phyloP scores from a whole-genome alignment of 179 eudicot species.

The Silene noctiflora region DNA sequence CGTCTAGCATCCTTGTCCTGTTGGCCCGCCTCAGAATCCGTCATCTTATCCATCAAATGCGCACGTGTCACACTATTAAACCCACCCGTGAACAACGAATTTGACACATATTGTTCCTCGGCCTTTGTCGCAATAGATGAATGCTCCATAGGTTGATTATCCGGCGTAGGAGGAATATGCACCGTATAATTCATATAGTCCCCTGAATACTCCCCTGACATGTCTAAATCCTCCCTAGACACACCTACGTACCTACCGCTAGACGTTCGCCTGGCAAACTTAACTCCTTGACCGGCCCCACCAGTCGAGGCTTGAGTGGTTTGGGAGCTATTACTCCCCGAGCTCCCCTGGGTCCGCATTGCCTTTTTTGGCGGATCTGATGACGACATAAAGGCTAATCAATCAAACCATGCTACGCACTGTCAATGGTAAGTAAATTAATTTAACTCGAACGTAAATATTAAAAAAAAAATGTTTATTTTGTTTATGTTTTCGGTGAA shows the following conservation, averaged over 20 bases:
- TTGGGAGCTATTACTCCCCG: constrained; percentile 23
- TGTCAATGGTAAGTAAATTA: neutral
- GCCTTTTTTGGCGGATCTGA: constrained; percentile 47
- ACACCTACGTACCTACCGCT: constrained; percentile 73
- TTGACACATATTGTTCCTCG: constrained; percentile 85
- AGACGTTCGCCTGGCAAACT: constrained; percentile 72
- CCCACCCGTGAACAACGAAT: constrained; percentile 78
- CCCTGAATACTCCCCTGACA: constrained; percentile 59
- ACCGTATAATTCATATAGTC: constrained; percentile 81
- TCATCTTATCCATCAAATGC: constrained; percentile 83
- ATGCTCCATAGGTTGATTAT: constrained; percentile 72
- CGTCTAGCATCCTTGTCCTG: constrained; percentile 42
- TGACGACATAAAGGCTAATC: constrained; percentile 32
- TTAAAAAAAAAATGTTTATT: neutral
- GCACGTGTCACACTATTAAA: constrained; percentile 83
- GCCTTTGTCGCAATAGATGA: constrained; percentile 70
- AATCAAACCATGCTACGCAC: neutral
- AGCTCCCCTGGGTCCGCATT: constrained; percentile 38
- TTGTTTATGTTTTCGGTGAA: neutral
- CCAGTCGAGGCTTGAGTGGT: constrained; percentile 31
- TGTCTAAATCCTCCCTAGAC: constrained; percentile 64
- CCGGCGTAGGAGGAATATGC: constrained; percentile 78
- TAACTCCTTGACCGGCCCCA: constrained; percentile 39
- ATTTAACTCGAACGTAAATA: neutral
- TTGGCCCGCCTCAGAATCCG: constrained; percentile 59